These are phyloP conservation scores for Venturiaceae sp. DNA, from an alignment of 2,329 filamentous ascomycete species.

Conservation along the genomic window DNA sequence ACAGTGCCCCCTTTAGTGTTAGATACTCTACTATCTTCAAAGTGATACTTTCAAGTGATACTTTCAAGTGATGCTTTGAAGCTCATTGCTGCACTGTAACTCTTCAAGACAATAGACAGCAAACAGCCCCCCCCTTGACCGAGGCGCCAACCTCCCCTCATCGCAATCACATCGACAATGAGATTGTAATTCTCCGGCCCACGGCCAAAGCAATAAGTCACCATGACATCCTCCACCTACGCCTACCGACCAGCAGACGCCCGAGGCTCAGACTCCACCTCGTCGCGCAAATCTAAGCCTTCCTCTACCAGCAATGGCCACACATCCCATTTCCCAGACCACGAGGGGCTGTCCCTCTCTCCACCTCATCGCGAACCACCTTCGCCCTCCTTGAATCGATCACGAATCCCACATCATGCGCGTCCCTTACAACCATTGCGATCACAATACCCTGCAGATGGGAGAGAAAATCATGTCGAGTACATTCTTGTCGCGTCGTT, in stretches of 20 bases:
- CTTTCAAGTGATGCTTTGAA: too few species aligned
- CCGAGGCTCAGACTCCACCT: background rate
- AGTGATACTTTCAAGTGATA: too few species aligned
- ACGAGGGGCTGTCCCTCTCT: background rate
- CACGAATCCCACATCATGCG: background rate
- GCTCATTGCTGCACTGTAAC: too few species aligned
- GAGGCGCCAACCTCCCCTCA: too few species aligned
- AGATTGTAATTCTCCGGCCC: background rate
- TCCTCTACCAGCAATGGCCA: background rate
- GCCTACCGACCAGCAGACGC: background rate
- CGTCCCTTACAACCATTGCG: conserved; percentile 13
- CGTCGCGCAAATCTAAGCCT: background rate
- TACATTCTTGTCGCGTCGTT: conserved; percentile 97
- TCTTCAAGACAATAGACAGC: background rate
- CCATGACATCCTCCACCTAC: background rate
- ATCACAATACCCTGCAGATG: conserved; percentile 38
- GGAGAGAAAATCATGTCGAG: conserved; percentile 81
- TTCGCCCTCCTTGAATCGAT: background rate
- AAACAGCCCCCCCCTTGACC: too few species aligned
- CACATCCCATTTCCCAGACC: background rate
- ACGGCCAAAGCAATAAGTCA: background rate
- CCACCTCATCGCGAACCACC: background rate
- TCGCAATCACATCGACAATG: background rate
- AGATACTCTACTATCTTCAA: too few species aligned
- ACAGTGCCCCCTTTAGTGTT: too few species aligned